A percentile compares a stretch with the other conserved stretches of the same genome.
phyloP scores from a whole-genome alignment of 108 stramenopile species.

The Schizochytrium sp. region DNA sequence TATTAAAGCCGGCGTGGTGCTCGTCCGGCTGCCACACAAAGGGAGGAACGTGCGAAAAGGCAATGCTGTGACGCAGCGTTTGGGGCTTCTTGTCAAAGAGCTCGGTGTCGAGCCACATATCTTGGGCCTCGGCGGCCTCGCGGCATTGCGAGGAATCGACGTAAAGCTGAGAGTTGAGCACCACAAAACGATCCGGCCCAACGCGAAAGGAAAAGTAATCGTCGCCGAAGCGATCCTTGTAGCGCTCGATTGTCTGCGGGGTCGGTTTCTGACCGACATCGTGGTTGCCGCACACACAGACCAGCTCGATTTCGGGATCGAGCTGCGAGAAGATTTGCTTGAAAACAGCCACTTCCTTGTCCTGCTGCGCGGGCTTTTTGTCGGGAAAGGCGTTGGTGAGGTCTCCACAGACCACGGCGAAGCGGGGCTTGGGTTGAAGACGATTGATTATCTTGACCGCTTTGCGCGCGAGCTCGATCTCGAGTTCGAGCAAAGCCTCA shows the following conservation, averaged over 20 bases:
- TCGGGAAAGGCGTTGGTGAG: not conserved
- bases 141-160: not conserved
- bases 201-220: not conserved
- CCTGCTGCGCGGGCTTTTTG: constrained; percentile 55
- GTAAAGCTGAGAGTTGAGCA: constrained; percentile 13
- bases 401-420: not conserved
- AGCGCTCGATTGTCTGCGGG: constrained; percentile 47
- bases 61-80: not conserved
- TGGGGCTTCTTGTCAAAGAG: not conserved
- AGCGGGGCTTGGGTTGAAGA: not conserved
- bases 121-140: not conserved
- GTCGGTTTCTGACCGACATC: constrained; percentile 68
- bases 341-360: constrained; percentile 52
- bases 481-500: not conserved
- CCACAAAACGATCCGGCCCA: not conserved
- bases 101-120: not conserved
- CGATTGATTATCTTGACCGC: not conserved
- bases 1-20: not conserved
- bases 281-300: constrained; percentile 73
- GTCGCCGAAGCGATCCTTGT: constrained; percentile 48
- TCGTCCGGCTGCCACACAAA: not conserved
- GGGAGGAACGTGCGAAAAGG: constrained; percentile 13
- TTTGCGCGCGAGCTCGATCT: not conserved
- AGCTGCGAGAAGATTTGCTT: constrained; percentile 46
- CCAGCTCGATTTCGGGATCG: constrained; percentile 60